phyloP scores from a whole-genome alignment of 2,329 filamentous ascomycete species.

The Ascochyta pisi region DNA sequence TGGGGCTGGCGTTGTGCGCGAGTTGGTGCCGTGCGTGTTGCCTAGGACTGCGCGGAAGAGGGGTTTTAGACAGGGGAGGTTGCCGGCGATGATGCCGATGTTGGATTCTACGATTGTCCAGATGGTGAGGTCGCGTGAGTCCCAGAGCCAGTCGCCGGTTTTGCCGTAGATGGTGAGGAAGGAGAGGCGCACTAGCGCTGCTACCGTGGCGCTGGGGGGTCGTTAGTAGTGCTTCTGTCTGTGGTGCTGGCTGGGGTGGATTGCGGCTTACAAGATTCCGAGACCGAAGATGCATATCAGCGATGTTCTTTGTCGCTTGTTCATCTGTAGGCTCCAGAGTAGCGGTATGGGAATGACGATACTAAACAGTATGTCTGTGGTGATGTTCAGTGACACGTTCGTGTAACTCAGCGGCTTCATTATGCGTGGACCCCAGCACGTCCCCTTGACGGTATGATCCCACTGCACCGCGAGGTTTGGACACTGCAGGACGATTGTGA shows the following conservation, averaged over 20 bases:
- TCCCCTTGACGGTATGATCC: conserved; percentile 50
- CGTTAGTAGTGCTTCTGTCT: too few relatives aligned
- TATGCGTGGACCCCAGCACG: conserved; percentile 53
- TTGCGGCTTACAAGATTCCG: conserved; percentile 48
- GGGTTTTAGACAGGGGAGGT: conserved; percentile 53
- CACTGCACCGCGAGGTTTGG: conserved; percentile 55
- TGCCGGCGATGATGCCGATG: conserved; percentile 53
- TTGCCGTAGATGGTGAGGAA: conserved; percentile 48
- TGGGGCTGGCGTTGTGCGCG: conserved; percentile 17
- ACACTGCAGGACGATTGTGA: conserved; percentile 60
- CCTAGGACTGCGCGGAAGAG: conserved; percentile 50
- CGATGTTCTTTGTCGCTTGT: conserved; percentile 50
- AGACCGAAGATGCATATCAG: conserved; percentile 53
- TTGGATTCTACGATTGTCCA: conserved; percentile 56
- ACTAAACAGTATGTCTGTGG: conserved; percentile 53
- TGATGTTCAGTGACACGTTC: conserved; percentile 53
- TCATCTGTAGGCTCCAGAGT: conserved; percentile 46
- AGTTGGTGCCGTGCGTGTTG: conserved; percentile 37
- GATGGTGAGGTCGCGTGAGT: conserved; percentile 56
- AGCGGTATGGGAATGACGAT: conserved; percentile 49
- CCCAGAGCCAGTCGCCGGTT: conserved; percentile 48
- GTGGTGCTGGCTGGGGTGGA: neutral
- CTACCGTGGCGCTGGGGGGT: conserved; percentile 44
- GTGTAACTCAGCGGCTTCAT: conserved; percentile 55
- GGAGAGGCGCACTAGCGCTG: conserved; percentile 51